Conservation (phyloP, 75 land plant species). For the Gnetum montanum region DNA sequence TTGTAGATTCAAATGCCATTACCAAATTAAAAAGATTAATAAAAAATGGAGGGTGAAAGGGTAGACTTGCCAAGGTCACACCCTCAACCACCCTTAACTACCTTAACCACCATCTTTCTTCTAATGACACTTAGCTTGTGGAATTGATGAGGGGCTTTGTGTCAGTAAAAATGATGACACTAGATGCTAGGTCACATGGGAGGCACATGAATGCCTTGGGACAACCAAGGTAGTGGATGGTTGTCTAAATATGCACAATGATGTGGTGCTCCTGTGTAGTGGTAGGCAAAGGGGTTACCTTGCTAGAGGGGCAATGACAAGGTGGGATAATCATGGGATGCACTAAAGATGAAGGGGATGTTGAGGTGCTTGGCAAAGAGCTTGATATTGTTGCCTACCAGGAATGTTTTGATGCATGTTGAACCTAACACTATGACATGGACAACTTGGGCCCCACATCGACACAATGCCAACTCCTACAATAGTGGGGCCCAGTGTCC, state of each 20-base stretch:
- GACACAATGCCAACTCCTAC: constrained; percentile 45
- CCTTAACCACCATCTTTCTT: too few species aligned
- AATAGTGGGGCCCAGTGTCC: constrained; percentile 83
- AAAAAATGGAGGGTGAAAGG: too few species aligned
- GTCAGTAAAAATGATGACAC: constrained; percentile 44
- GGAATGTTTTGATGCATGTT: constrained; percentile 15
- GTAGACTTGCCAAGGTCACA: too few species aligned
- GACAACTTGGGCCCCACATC: constrained; percentile 18
- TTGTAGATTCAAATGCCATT: too few species aligned
- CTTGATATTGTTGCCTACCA: constrained; percentile 55
- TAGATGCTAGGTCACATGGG: constrained; percentile 26
- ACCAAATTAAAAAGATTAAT: too few species aligned
- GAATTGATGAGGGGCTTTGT: constrained; percentile 19
- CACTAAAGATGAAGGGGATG: constrained; percentile 32
- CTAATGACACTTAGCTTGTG: too few species aligned
- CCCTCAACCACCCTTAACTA: too few species aligned
- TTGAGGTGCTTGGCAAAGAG: constrained; percentile 58
- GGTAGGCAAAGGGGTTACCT: not conserved
- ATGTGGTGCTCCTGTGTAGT: too few species aligned
- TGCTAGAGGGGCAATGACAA: not conserved
- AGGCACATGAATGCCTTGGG: constrained; percentile 17
- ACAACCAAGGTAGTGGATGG: too few species aligned
- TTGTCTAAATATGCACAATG: too few species aligned
- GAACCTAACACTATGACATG: constrained; percentile 59
- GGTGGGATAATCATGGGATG: too few species aligned